Base-by-base conservation (phyloP, 2,329 filamentous ascomycete species). In the Penicillium brevicompactum region DNA sequence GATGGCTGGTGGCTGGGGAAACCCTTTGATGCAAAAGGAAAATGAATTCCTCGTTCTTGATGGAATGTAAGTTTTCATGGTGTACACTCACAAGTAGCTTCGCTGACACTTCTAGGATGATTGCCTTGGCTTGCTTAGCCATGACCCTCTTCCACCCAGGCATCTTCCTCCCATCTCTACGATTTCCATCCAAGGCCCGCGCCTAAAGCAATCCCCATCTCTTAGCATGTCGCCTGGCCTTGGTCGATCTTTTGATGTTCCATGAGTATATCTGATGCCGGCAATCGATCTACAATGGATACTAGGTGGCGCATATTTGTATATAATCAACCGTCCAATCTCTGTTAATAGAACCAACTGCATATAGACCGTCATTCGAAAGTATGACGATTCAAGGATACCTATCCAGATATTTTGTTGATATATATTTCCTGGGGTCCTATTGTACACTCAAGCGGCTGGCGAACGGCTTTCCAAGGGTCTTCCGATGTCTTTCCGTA, bases 1-100 rank as follows among this genome's bases (percentile, higher is more conserved):
- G 61, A 80, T 80, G 78, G 75, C 77, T 4, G 77, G 78, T 22
- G 78, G 78, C 4, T 81, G 78, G 78, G 78, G 78, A 21, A 77
- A 74, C 45, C 66, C 70, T 0, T 58, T 80, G 41, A 80, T 80
- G 78, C 72, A 73, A 49, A 76, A 75, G 34, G 77, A 81, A 63
- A 67, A 68, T 5, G 77, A 80, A 53, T 81, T 81, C 53, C 65
- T 80, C 21, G 64, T 80, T 7, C 66, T 81, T 5, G 78, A 81
- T 59, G 78, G 77, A 68, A 76, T 76, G 76, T 78, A 60, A 71
- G 76, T 38, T 3, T 9, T 14, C 9, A n/a, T 24, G 4, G 16
- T 18, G 3, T 7, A 14, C 48, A 3, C n/a, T 7, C 48, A 3
- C 21, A 13, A 5, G 13, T 14, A 16, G n/a, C 3, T 3, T 34